These are phyloP conservation scores for Saturnispora diversa DNA, from an alignment of 805 yeast species.

Conservation along the genomic window DNA sequence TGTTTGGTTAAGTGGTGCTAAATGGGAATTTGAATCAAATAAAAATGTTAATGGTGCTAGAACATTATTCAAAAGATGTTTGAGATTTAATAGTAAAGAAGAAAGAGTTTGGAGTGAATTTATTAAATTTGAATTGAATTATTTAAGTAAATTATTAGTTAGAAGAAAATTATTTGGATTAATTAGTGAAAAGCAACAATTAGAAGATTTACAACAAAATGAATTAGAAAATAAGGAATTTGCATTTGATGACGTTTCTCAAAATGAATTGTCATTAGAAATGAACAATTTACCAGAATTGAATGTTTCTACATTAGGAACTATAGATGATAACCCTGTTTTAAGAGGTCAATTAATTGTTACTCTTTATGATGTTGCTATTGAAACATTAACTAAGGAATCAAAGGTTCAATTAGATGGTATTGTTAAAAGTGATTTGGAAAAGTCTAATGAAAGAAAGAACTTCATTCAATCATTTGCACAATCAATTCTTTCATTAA, in stretches of 20 bases:
- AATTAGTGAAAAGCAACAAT: slow-evolving; percentile 64
- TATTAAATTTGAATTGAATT: slow-evolving; percentile 79
- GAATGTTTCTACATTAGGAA: slow-evolving; percentile 77
- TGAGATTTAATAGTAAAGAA: slow-evolving; percentile 74
- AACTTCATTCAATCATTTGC: slow-evolving; percentile 21
- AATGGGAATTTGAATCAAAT: slow-evolving; percentile 83
- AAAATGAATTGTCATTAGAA: slow-evolving; percentile 49
- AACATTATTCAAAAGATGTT: slow-evolving; percentile 71
- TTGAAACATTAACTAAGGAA: slow-evolving; percentile 37
- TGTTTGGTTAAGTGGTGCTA: slow-evolving; percentile 93
- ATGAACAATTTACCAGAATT: slow-evolving; percentile 73
- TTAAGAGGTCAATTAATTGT: slow-evolving; percentile 65
- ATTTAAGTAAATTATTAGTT: slow-evolving; percentile 72
- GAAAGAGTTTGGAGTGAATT: slow-evolving; percentile 74
- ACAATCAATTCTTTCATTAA: slow-evolving; percentile 40
- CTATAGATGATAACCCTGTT: slow-evolving; percentile 77
- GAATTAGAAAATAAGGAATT: slow-evolving; percentile 26
- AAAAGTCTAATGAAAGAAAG: slow-evolving; percentile 3
- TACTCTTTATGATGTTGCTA: slow-evolving; percentile 60
- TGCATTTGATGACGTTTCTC: slow-evolving; percentile 23
- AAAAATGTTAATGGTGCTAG: slow-evolving; percentile 87
- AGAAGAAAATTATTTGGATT: slow-evolving; percentile 78
- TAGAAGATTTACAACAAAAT: slow-evolving; percentile 36
- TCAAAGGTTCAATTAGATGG: slow-evolving; percentile 17
- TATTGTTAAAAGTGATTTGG: slow-evolving; percentile 34